These are phyloP conservation scores for Claviceps digitariae DNA, from an alignment of 2,329 filamentous ascomycete species.

Conservation along the genomic window DNA sequence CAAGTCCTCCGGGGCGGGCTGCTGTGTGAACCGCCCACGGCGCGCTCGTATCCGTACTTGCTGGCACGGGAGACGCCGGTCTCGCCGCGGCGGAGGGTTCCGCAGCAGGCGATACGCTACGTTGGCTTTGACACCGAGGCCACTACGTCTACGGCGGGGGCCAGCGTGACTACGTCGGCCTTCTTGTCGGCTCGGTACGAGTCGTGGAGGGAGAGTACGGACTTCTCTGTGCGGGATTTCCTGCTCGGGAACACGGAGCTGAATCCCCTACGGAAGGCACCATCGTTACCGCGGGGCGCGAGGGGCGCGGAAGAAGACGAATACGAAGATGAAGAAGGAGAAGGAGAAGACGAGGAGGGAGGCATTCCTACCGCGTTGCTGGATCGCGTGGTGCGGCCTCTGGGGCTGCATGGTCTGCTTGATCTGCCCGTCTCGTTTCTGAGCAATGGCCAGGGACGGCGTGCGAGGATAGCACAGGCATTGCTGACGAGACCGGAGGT, in stretches of 20 bases:
- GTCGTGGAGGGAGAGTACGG: constrained; percentile 69
- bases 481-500: constrained; percentile 68
- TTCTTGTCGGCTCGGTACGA: constrained; percentile 89
- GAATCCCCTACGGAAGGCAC: constrained; percentile 45
- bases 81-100: constrained; percentile 38
- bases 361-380: constrained; percentile 38
- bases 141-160: constrained; percentile 35
- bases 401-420: constrained; percentile 56
- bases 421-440: constrained; percentile 77
- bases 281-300: not conserved
- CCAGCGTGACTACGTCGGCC: constrained; percentile 50
- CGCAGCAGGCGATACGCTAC: constrained; percentile 63
- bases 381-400: constrained; percentile 50
- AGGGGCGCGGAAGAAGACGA: constrained; percentile 30
- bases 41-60: constrained; percentile 68
- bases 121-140: constrained; percentile 78
- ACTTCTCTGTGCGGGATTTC: constrained; percentile 74
- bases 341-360: constrained; percentile 30
- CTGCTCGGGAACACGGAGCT: constrained; percentile 70
- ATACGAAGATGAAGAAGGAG: constrained; percentile 15
- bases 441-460: constrained; percentile 83
- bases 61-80: constrained; percentile 40
- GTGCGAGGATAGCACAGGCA: constrained; percentile 79
- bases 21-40: constrained; percentile 60
- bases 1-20: constrained; percentile 65